Conservation (phyloP, 345 rosid species). For the Corchorus capsularis region DNA sequence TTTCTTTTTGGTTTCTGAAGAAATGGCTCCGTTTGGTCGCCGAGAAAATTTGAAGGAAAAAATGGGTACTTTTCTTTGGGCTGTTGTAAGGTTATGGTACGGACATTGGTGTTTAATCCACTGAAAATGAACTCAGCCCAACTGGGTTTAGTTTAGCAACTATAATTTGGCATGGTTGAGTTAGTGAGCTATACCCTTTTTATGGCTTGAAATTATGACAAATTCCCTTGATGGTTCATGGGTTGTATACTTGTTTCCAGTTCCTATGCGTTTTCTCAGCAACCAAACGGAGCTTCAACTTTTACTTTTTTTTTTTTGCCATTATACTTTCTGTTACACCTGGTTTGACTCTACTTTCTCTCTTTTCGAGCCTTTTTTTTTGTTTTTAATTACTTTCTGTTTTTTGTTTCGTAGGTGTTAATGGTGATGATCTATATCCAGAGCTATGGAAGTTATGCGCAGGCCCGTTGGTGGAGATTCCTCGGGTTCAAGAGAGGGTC, state of each 20-base stretch:
- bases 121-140: neutral
- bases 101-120: neutral
- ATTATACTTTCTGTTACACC: neutral
- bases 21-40: slow-evolving; percentile 26
- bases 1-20: slow-evolving; percentile 17
- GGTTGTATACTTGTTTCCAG: neutral
- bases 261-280: slow-evolving; percentile 16
- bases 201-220: neutral
- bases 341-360: neutral
- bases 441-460: slow-evolving; percentile 89
- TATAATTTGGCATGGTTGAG: slow-evolving; percentile 6
- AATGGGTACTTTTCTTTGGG: slow-evolving; percentile 12
- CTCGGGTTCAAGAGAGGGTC: slow-evolving; percentile 56
- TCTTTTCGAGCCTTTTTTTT: neutral
- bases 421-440: slow-evolving; percentile 45
- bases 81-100: neutral
- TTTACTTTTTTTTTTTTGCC: neutral
- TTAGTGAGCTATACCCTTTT: neutral
- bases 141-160: neutral
- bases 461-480: slow-evolving; percentile 74
- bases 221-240: slow-evolving; percentile 13
- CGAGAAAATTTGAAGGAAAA: slow-evolving; percentile 5
- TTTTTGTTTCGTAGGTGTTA: slow-evolving; percentile 33
- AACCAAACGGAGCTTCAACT: slow-evolving; percentile 18
- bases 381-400: neutral